Evolutionary conservation across 1,284 basidiomycete species (phyloP).

Genomic region (Apiotrichum domesticum): DNA sequence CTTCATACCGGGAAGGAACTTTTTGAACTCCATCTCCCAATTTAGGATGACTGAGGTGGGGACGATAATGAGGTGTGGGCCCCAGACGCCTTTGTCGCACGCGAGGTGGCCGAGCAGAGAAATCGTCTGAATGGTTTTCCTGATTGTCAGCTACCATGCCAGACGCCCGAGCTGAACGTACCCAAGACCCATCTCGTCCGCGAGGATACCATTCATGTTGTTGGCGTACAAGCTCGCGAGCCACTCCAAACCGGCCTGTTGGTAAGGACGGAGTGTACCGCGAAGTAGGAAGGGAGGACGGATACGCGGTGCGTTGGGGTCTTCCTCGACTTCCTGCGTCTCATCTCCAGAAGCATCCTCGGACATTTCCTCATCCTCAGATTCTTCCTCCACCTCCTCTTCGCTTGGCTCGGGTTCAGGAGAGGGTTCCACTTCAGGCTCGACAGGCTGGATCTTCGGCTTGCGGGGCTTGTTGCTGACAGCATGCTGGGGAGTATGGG

Average conservation of each 20-base stretch:
- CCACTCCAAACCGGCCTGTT: constrained; percentile 93
- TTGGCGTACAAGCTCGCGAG: constrained; percentile 81
- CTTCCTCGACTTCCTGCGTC: constrained; percentile 42
- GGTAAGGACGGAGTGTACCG: constrained; percentile 85
- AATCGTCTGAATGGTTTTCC: constrained; percentile 97
- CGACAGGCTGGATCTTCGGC: constrained; percentile 21
- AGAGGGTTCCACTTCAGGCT: constrained; percentile 4
- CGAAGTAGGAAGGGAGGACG: constrained; percentile 75
- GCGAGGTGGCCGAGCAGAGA: constrained; percentile 85
- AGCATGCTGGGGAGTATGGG: constrained; percentile 19
- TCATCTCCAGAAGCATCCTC: constrained; percentile 51
- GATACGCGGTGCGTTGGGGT: constrained; percentile 57
- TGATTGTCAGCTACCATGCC: constrained; percentile 38
- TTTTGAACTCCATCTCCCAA: constrained; percentile 99
- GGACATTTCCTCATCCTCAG: constrained; percentile 17
- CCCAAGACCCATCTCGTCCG: constrained; percentile 86
- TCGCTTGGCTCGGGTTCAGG: constrained; percentile 19
- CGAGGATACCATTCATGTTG: constrained; percentile 79
- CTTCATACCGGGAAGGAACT: constrained; percentile 90
- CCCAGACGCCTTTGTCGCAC: constrained; percentile 92
- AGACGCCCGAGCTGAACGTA: constrained; percentile 38
- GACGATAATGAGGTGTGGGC: constrained; percentile 91
- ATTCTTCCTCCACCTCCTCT: constrained; percentile 19
- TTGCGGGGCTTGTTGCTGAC: constrained; percentile 18
- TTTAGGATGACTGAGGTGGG: constrained; percentile 93